These are phyloP conservation scores for Pleurotus sapidus DNA, from an alignment of 768 basidiomycete species.

Conservation along the genomic window DNA sequence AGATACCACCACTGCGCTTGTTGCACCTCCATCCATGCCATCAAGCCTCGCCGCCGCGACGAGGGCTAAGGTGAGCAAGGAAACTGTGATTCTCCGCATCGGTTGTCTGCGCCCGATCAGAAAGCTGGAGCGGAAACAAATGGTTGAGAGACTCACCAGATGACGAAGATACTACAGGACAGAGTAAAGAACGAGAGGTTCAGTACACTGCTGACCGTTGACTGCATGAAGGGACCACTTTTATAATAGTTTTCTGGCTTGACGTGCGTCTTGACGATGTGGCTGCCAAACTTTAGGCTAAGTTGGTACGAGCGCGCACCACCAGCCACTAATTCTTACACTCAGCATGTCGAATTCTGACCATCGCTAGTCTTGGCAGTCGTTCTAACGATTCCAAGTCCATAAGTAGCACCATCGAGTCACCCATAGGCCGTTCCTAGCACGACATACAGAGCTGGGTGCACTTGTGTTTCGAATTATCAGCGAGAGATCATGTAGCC, in stretches of 20 bases:
- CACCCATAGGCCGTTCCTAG: background rate
- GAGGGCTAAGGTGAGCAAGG: slow-evolving; percentile 7
- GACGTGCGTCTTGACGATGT: background rate
- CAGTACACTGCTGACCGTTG: background rate
- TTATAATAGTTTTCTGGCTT: background rate
- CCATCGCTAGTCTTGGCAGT: slow-evolving; percentile 1
- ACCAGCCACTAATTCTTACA: background rate
- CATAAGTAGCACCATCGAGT: background rate
- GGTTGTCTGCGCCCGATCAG: background rate
- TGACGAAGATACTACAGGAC: slow-evolving; percentile 1
- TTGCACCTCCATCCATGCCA: background rate
- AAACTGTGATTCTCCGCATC: slow-evolving; percentile 8
- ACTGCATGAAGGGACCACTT: background rate
- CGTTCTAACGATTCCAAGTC: background rate
- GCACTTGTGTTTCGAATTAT: too few species aligned
- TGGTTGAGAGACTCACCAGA: background rate
- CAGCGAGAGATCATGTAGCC: too few species aligned
- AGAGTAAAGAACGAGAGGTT: slow-evolving; percentile 6
- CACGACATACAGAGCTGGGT: background rate
- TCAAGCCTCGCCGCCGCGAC: slow-evolving; percentile 4
- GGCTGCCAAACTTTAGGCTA: background rate
- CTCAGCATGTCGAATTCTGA: background rate
- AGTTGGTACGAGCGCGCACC: background rate
- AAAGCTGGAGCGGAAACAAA: background rate
- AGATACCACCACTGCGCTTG: background rate